A percentile compares a stretch with the other conserved stretches of the same genome.
Evolutionary conservation across 1,284 basidiomycete species (phyloP).

Genomic region (Melanopsichium pennsylvanicum): DNA sequence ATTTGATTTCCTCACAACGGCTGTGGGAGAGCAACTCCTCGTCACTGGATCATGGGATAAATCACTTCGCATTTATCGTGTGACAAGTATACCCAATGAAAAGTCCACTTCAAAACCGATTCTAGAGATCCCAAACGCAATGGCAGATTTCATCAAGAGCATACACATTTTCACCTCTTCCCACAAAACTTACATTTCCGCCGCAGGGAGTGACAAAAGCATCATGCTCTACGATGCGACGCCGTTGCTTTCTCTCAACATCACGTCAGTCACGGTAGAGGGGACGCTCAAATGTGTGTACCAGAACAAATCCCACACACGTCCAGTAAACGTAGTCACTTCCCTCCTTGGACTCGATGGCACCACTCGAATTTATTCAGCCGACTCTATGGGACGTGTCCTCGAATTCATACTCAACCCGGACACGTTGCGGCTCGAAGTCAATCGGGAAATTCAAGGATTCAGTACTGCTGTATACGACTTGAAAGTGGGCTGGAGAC

Average conservation of each 20-base stretch:
- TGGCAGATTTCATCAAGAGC: slow-evolving; percentile 46
- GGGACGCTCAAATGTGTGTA: slow-evolving; percentile 3
- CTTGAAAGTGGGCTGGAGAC: slow-evolving; percentile 7
- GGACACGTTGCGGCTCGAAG: background rate
- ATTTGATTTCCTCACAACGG: slow-evolving; percentile 1
- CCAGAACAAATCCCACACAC: slow-evolving; percentile 27
- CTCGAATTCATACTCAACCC: slow-evolving; percentile 23
- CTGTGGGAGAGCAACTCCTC: slow-evolving; percentile 5
- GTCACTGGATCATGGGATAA: slow-evolving; percentile 45
- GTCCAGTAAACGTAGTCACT: slow-evolving; percentile 34
- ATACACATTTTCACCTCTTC: slow-evolving; percentile 15
- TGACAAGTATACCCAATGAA: background rate
- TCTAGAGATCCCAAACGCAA: slow-evolving; percentile 11
- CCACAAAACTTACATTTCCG: slow-evolving; percentile 11
- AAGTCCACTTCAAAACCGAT: background rate
- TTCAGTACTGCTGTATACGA: slow-evolving; percentile 38
- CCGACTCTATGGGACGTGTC: slow-evolving; percentile 45
- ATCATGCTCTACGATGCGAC: slow-evolving; percentile 27
- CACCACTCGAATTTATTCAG: slow-evolving; percentile 28
- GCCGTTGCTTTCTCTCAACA: background rate
- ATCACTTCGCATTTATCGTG: slow-evolving; percentile 19
- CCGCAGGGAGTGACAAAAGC: slow-evolving; percentile 40
- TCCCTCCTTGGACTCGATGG: slow-evolving; percentile 2
- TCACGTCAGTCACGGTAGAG: background rate
- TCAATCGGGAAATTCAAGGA: slow-evolving; percentile 27